Evolutionary conservation across 305 asterid species (phyloP), one percentile per base, ranked within the genome.

Genomic region (Withania somnifera): DNA sequence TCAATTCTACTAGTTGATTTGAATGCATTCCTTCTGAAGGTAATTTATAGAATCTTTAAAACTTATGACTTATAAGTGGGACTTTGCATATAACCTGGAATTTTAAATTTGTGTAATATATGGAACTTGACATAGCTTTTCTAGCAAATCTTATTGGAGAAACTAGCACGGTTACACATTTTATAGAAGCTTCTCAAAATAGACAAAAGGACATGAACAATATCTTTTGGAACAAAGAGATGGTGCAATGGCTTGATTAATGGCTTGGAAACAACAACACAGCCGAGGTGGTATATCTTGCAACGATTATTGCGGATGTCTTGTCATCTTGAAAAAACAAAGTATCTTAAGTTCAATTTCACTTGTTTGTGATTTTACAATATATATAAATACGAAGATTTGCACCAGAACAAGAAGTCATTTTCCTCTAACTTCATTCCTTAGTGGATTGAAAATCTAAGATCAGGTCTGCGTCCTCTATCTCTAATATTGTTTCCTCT

Each of bases 221-320:
- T 64, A 76, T 94, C 53, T 78, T 94, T 11, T 96, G 99, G 99
- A 92, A 91, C 11, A 4, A 78, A 1, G 94, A 94, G 82, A 91
- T 71, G 90, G 86, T 90, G 19, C 99, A 96, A 26, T 96, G 99
- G 99, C 87, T 90, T 34, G 98, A 96, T 89, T 94, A 93, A 89
- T 93, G 98, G 98, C 83, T 96, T 67, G 56, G 13, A 17, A 83
- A 86, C 73, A 81, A 84, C 68, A 53, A 60, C 19, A 81, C 77
- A 32, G 71, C 84, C 2, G 68, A 92, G 88, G 94, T 89, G 53
- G 73, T 80, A 36, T 78, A 30, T 9, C 61, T 17, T 80, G 61
- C 77, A 45, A 14, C 17, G 7, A 58, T 36, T 82, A 30, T 58
- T 57, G 58, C 1, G 11, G 2, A 75, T 81, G 3, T 76, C 64